Conservation (phyloP, 257 asterid species). For the Coffea eugenioides region DNA sequence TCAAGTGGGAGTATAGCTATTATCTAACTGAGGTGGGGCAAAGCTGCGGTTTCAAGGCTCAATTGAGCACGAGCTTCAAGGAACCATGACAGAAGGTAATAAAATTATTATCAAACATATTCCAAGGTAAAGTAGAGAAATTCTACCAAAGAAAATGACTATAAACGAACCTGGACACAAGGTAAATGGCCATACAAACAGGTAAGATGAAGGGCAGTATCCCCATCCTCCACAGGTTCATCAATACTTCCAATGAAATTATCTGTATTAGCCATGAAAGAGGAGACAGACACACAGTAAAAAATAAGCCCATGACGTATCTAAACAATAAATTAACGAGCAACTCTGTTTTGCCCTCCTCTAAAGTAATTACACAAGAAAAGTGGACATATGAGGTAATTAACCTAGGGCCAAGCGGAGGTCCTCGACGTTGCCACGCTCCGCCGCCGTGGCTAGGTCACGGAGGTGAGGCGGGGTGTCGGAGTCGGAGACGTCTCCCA, state of each 20-base stretch:
- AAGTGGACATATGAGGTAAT: too few species aligned
- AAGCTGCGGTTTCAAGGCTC: neutral
- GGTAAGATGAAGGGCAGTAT: constrained; percentile 84
- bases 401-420: constrained; percentile 76
- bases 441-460: constrained; percentile 68
- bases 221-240: constrained; percentile 89
- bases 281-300: too few species aligned
- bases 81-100: neutral
- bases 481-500: constrained; percentile 36
- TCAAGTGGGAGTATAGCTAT: neutral
- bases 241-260: constrained; percentile 67
- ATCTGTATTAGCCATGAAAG: constrained; percentile 37
- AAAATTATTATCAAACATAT: neutral
- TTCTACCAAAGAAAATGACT: too few species aligned
- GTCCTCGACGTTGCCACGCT: constrained; percentile 60
- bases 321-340: too few species aligned
- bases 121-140: neutral
- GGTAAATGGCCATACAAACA: constrained; percentile 82
- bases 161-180: constrained; percentile 67
- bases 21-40: neutral
- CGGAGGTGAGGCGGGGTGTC: constrained; percentile 76
- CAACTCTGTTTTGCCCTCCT: too few species aligned
- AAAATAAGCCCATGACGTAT: too few species aligned
- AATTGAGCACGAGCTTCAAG: neutral
- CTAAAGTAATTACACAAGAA: too few species aligned